These are phyloP conservation scores for Inosperma sp. DNA, from an alignment of 768 basidiomycete genomes.

Conservation along the genomic window DNA sequence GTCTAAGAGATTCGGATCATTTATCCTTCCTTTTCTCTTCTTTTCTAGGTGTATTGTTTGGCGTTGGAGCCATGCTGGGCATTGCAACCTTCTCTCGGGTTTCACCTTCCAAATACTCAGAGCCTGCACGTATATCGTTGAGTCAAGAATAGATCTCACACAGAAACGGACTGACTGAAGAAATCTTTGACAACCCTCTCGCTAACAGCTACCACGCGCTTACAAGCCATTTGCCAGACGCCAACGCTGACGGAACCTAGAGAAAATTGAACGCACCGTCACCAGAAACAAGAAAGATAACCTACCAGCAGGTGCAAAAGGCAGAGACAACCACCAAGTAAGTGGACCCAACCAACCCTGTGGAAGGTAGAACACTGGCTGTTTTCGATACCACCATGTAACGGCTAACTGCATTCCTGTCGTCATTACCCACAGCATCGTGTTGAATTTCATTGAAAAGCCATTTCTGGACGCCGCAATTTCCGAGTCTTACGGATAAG, in stretches of 20 bases:
- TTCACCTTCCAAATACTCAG: neutral
- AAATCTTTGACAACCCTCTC: slow-evolving; percentile 71
- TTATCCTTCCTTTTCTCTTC: slow-evolving; percentile 11
- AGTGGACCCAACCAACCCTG: slow-evolving; percentile 86
- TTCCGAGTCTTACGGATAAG: slow-evolving; percentile 52
- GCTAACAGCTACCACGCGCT: slow-evolving; percentile 72
- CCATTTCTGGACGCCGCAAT: slow-evolving; percentile 53
- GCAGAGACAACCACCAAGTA: slow-evolving; percentile 83
- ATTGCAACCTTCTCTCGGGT: neutral
- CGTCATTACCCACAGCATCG: slow-evolving; percentile 76
- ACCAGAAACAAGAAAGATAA: slow-evolving; percentile 2
- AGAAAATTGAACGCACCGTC: neutral
- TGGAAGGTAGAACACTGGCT: slow-evolving; percentile 93
- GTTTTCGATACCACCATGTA: slow-evolving; percentile 87
- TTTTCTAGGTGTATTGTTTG: slow-evolving; percentile 23
- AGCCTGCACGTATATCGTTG: neutral
- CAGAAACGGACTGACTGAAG: slow-evolving; percentile 33
- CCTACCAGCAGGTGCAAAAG: slow-evolving; percentile 84
- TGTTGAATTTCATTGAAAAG: slow-evolving; percentile 70
- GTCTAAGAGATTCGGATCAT: slow-evolving; percentile 1
- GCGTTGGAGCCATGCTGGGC: slow-evolving; percentile 18
- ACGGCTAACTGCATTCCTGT: slow-evolving; percentile 79
- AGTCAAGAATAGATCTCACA: neutral
- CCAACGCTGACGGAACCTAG: slow-evolving; percentile 89
- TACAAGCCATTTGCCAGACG: slow-evolving; percentile 94